Base-by-base conservation (phyloP, 169 alveolate genomes). In the Eimeria necatrix region DNA sequence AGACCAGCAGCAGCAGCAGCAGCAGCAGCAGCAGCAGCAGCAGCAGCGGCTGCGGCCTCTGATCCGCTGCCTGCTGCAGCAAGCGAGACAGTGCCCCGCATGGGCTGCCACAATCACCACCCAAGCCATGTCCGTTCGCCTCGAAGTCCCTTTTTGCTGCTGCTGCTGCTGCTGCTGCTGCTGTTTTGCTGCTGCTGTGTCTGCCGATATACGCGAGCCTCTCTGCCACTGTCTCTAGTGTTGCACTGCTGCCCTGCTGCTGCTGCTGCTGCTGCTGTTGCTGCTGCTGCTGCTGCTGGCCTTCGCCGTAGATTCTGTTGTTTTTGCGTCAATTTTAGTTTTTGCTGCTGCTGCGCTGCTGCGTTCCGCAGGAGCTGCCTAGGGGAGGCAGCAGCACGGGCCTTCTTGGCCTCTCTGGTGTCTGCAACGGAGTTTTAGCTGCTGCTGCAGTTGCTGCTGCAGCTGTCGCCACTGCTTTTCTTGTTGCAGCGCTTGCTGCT, bases 11-110 rank as follows among this genome's bases (percentile, higher is more conserved):
- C 88, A 49, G 61, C 51, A 41, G 84, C 84, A 73, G 84, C 84
- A 73, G 84, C 84, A 73, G 20, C 12, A 2, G 20, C 20, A 8
- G 8, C 20, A 8, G 8, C 64, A 56, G 84, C 53, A 6, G 51
- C 41, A 48, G 70, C 68, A 5, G 88, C 61, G 32, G 68, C 88
- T 78, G 88, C 88, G 88, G 88, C 88, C 88, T n/a, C 68, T 78
- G 32, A 78, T 78, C 16, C 88, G 88, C 70, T 46, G 70, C n/a
- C 48, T 78, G 70, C 46, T 78, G 88, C 88, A 78, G 61, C 88
- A 78, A 46, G 88, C 88, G 10, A 46, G 88, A 46, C 88, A 78
- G 49, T 78, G 88, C 88, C 88, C 88, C 2, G 88, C 68, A 20
- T 78, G 88, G 88, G 88, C 88, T 2, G 88, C 88, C n/a, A 49